Base-by-base conservation (phyloP, 805 yeast species). In the Metschnikowia aberdeeniae region DNA sequence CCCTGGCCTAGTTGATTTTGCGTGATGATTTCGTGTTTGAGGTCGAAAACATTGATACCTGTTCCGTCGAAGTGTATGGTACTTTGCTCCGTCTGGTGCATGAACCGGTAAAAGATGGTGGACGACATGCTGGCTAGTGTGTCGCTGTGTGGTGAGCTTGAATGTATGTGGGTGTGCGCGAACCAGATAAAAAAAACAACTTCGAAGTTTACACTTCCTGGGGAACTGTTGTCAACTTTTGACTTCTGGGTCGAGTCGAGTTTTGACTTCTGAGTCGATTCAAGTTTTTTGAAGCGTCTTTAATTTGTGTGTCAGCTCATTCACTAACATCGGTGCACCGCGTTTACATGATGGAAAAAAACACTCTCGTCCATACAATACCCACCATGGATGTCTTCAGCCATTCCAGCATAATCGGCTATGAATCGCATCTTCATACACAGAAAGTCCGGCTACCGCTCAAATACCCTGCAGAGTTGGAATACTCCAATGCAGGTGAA, bases 41-140 rank as follows among this genome's bases (percentile, higher is more conserved):
- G 70, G 60, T 93, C 99, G 67, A 92, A 93, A 1, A 90, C 96
- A 1, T 96, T 88, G 34, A 93, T 81, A 26, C 98, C 97, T 0
- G 99, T 92, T 17, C 99, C 99, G 63, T 93, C 99, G 60, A 93
- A 93, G 38, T 83, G 76, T 24, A 93, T 80, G 35, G 95, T 77
- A 1, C 86, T 81, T 26, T 86, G 83, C 34, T 78, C 82, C 58
- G 82, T 84, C 62, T 90, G 97, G 12, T 96, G 92, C 49, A 81
- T 70, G 65, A 93, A 92, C 60, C 81, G 76, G 62, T 92, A 92
- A 62, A 89, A 93, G 9, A 92, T 86, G 2, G 87, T 84, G 11
- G 96, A 87, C 7, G 95, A 85, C 96, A 89, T 88, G 41, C 13
- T 14, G 32, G 17, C 13, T 17, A 24, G 19, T 31, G 10, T 8